These are phyloP conservation scores for Trichoderma citrinoviride DNA, from an alignment of 2,329 filamentous ascomycete genomes.

Conservation along the genomic window DNA sequence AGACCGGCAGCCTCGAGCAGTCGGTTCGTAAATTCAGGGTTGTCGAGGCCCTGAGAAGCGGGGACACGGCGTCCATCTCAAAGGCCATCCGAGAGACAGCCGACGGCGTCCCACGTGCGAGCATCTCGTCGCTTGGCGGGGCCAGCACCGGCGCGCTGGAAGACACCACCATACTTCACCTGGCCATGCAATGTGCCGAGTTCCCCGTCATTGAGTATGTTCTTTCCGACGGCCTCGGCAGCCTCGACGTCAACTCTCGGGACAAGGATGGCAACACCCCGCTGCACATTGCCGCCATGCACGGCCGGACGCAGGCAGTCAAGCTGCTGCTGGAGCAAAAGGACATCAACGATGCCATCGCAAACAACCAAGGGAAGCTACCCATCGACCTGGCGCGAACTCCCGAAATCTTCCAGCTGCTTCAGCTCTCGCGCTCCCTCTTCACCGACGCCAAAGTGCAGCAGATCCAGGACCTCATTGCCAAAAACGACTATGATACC, in stretches of 20 bases:
- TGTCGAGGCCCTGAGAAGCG: conserved; percentile 86
- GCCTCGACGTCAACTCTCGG: conserved; percentile 80
- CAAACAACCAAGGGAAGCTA: conserved; percentile 80
- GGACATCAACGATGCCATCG: conserved; percentile 81
- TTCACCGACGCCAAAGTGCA: conserved; percentile 85
- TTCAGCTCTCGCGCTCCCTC: conserved; percentile 85
- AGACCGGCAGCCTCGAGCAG: conserved; percentile 71
- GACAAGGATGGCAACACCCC: conserved; percentile 95
- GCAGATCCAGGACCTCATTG: conserved; percentile 78
- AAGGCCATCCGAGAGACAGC: conserved; percentile 73
- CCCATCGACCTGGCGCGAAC: conserved; percentile 86
- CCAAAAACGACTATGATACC: conserved; percentile 68
- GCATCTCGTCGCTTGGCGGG: conserved; percentile 53
- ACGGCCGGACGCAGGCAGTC: conserved; percentile 78
- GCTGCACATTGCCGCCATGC: conserved; percentile 79
- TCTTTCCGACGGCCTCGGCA: conserved; percentile 67
- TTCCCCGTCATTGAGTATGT: conserved; percentile 90
- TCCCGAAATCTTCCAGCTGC: conserved; percentile 91
- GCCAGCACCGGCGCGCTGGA: conserved; percentile 53
- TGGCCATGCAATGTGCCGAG: conserved; percentile 95
- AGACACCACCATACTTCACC: conserved; percentile 86
- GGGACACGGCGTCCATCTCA: conserved; percentile 86
- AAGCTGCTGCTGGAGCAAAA: conserved; percentile 78
- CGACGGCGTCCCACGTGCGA: conserved; percentile 52
- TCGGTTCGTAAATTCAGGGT: conserved; percentile 92